Conservation (phyloP, 176 grass and related monocot genomes). For the Pharus latifolius region DNA sequence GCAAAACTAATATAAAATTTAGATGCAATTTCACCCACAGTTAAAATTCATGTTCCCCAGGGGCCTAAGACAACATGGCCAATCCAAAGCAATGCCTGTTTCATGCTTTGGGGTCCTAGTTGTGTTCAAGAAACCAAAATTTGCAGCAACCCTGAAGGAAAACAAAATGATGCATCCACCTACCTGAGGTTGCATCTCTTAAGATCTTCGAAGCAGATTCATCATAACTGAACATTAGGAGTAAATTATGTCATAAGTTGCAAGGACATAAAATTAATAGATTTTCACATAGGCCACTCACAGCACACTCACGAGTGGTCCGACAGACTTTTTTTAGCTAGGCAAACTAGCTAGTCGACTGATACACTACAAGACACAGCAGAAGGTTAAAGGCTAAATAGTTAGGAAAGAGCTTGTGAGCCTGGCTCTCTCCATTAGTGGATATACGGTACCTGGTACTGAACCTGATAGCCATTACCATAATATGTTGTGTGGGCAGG, state of each 20-base stretch:
- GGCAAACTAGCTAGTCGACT: conserved; percentile 20
- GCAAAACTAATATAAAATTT: too few species aligned
- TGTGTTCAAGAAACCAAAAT: too few species aligned
- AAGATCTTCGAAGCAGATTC: neutral
- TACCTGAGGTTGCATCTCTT: too few species aligned
- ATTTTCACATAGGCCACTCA: conserved; percentile 28
- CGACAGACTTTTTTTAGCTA: conserved; percentile 28
- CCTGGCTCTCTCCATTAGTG: conserved; percentile 50
- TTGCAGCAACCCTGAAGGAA: too few species aligned
- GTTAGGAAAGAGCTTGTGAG: conserved; percentile 26
- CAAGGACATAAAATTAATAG: conserved; percentile 26
- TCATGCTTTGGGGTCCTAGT: too few species aligned
- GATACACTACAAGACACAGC: conserved; percentile 19
- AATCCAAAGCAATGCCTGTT: too few species aligned
- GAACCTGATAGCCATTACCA: conserved; percentile 65
- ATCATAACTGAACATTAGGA: conserved; percentile 27
- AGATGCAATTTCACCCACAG: too few species aligned
- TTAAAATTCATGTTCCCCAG: too few species aligned
- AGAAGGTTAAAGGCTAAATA: conserved; percentile 36
- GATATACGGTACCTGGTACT: conserved; percentile 62
- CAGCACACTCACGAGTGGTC: conserved; percentile 23
- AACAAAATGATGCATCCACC: too few species aligned
- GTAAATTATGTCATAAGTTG: conserved; percentile 33
- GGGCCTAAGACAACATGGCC: too few species aligned
- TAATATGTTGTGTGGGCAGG: conserved; percentile 60